A percentile compares a stretch with the other conserved stretches of the same genome.
Evolutionary conservation across 257 asterid genomes (phyloP).

Genomic region (Voacanga thouarsii): DNA sequence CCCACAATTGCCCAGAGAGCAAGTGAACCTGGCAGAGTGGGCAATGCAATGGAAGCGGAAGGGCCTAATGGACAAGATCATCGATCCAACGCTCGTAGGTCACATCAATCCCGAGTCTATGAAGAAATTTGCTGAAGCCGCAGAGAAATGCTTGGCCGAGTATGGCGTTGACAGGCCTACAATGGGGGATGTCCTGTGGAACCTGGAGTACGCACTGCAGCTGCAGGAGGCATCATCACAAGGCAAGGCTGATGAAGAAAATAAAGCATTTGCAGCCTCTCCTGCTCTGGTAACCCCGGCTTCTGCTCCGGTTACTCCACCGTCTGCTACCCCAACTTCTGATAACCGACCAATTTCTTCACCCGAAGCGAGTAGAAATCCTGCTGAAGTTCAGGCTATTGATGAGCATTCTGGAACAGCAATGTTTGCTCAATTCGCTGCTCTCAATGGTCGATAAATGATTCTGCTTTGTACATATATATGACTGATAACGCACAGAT

Average conservation of each 20-base stretch:
- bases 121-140: conserved; percentile 78
- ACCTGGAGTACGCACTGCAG: conserved; percentile 78
- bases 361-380: conserved; percentile 24
- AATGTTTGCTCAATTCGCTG: conserved; percentile 70
- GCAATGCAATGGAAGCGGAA: conserved; percentile 92
- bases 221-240: conserved; percentile 62
- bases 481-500: not conserved
- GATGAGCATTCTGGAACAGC: conserved; percentile 83
- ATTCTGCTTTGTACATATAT: not conserved
- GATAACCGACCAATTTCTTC: conserved; percentile 26
- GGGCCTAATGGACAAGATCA: conserved; percentile 71
- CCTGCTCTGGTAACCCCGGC: conserved; percentile 15
- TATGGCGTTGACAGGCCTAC: conserved; percentile 88
- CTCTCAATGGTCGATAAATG: conserved; percentile 61
- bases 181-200: conserved; percentile 97
- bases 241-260: conserved; percentile 40
- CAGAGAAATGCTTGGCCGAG: conserved; percentile 87
- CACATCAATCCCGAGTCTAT: conserved; percentile 66
- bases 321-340: conserved; percentile 8
- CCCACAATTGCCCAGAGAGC: conserved; percentile 79
- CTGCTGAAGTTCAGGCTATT: conserved; percentile 36
- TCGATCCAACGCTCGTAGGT: conserved; percentile 63
- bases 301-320: conserved; percentile 17
- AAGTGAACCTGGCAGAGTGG: conserved; percentile 94
- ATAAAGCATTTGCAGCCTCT: conserved; percentile 15